phyloP scores from a whole-genome alignment of 1,284 basidiomycete genomes.

The Salmacisia buchloeana region DNA sequence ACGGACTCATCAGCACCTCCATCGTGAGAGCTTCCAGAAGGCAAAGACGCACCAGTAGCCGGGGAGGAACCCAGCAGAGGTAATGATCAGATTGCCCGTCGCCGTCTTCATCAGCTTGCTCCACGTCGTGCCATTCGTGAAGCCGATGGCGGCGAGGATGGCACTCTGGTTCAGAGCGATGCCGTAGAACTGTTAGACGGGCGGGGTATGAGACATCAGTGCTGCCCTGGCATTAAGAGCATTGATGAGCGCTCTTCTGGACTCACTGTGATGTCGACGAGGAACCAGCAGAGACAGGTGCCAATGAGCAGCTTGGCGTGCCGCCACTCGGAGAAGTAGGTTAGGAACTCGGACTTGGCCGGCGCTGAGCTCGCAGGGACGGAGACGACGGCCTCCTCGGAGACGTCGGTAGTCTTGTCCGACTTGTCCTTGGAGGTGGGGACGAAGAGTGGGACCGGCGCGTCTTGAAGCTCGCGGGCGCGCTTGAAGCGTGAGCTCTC shows the following conservation, averaged over 20 bases:
- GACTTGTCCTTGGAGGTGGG: constrained; percentile 61
- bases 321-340: constrained; percentile 12
- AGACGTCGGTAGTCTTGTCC: constrained; percentile 47
- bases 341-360: constrained; percentile 11
- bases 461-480: constrained; percentile 64
- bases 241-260: background rate
- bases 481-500: constrained; percentile 73
- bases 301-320: constrained; percentile 19
- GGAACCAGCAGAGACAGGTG: constrained; percentile 24
- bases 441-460: background rate
- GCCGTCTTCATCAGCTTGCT: constrained; percentile 58
- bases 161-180: constrained; percentile 70
- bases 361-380: constrained; percentile 14
- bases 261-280: constrained; percentile 57
- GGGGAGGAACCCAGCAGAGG: constrained; percentile 43
- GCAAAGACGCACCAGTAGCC: constrained; percentile 29
- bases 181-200: constrained; percentile 59
- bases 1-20: background rate
- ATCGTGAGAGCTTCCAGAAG: background rate
- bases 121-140: constrained; percentile 51
- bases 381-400: constrained; percentile 55
- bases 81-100: constrained; percentile 47
- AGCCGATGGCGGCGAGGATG: constrained; percentile 63
- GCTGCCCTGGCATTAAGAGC: background rate
- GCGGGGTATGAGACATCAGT: background rate